Evolutionary conservation across 345 rosid genomes (phyloP), one percentile per base, ranked within the genome.

Genomic region (Ceriops decandra): DNA sequence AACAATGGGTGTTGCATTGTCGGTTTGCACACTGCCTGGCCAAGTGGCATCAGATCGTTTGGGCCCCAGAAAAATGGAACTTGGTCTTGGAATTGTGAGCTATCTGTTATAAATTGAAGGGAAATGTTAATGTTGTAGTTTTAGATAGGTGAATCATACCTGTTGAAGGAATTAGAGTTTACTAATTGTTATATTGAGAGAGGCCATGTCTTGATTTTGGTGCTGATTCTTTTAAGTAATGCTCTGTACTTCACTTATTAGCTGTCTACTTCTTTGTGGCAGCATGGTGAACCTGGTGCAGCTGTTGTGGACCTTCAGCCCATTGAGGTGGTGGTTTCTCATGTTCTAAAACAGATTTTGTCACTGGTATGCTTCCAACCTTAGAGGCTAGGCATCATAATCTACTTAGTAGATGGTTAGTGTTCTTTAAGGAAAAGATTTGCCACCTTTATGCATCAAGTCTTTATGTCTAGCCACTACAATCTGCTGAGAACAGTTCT

Each of bases 241-340:
- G 20, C 22, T 64, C 24, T 56, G 49, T n/a, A 32, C 49, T 35
- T 57, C n/a, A 19, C 17, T 69, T 32, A 52, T 9, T 52, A 26
- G 30, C 33, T 31, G 42, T 57, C 64, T 66, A 17, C 24, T 49
- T 28, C 13, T 66, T 22, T 16, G 42, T 65, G 22, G 52, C 82
- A 93, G 96, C 97, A 91, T 81, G 96, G 96, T 72, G 97, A 93
- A 77, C 82, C 96, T 72, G 99, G 96, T 73, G 98, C 90, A 73
- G 95, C 89, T 73, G 90, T 93, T 58, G 97, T 83, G 8, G 96
- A 93, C 68, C 74, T 93, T 80, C 95, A 86, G 84, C 87, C 90
- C 67, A 91, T 93, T 61, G 95, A 89, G 61, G 84, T 85, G 66
- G 90, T 93, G 67, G 92, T 91, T 73, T 91, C 97, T 69, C 93